These are phyloP conservation scores for Trypanosoma congolense DNA, from an alignment of 208 protist genomes.

Conservation along the genomic window DNA sequence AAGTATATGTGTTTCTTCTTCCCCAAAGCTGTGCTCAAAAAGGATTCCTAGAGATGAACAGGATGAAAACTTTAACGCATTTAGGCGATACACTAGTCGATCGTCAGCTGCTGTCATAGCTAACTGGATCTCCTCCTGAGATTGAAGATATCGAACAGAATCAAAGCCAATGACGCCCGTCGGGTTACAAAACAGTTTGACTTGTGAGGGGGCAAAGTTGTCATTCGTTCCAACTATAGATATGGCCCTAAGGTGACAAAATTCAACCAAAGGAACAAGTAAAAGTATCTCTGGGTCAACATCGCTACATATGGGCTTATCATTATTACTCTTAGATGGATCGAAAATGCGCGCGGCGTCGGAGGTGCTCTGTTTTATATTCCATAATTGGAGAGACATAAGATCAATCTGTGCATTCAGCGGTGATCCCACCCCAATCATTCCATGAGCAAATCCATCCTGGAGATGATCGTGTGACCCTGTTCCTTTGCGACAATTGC, in stretches of 20 bases:
- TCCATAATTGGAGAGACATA: conserved; percentile 62
- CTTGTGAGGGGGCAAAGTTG: conserved; percentile 49
- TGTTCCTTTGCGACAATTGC: conserved; percentile 72
- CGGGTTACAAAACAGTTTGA: conserved; percentile 80
- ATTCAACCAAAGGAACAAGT: conserved; percentile 48
- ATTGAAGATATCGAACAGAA: conserved; percentile 61
- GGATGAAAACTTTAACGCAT: conserved; percentile 56
- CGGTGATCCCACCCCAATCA: conserved; percentile 53
- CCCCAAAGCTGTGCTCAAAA: conserved; percentile 74
- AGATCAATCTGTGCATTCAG: conserved; percentile 72
- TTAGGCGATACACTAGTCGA: conserved; percentile 73
- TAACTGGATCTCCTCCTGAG: conserved; percentile 73
- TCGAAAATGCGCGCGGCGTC: conserved; percentile 59
- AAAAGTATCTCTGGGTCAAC: conserved; percentile 77
- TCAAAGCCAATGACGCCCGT: conserved; percentile 60
- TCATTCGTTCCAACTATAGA: conserved; percentile 52
- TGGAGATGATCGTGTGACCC: conserved; percentile 74
- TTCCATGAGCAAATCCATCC: conserved; percentile 54
- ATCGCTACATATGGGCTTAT: conserved; percentile 69
- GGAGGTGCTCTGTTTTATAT: conserved; percentile 35
- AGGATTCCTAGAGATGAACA: conserved; percentile 51
- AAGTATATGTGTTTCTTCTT: conserved; percentile 66
- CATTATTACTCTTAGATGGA: conserved; percentile 36
- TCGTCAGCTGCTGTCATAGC: conserved; percentile 54
- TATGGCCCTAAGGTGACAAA: conserved; percentile 61